Evolutionary conservation across 2,329 filamentous ascomycete species (phyloP).

Genomic region (Aphanoascus verrucosus): DNA sequence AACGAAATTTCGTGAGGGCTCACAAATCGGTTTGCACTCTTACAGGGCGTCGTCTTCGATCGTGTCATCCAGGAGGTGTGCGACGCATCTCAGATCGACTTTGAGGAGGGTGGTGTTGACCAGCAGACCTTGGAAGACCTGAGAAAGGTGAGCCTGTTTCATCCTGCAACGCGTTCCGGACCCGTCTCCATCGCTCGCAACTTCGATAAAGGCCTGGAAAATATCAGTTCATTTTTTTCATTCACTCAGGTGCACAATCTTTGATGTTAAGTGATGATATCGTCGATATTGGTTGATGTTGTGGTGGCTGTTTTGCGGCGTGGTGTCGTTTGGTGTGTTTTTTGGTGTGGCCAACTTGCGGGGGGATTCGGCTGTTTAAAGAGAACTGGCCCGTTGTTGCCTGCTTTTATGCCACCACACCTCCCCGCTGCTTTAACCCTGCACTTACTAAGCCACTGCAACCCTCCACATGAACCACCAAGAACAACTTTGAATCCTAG

Average conservation of each 20-base stretch:
- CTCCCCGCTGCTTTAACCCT: constrained; percentile 16
- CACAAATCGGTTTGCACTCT: constrained; percentile 1
- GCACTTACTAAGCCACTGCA: constrained; percentile 12
- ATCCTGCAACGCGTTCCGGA: background rate
- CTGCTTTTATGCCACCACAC: constrained; percentile 24
- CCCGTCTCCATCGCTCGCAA: background rate
- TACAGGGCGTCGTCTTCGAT: constrained; percentile 65
- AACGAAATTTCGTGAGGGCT: background rate
- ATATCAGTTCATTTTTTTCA: background rate
- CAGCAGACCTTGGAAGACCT: constrained; percentile 77
- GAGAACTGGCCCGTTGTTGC: constrained; percentile 26
- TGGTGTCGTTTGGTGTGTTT: constrained; percentile 4
- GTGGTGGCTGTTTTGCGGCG: background rate
- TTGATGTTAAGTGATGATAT: background rate
- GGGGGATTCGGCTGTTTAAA: constrained; percentile 29
- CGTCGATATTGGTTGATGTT: constrained; percentile 2
- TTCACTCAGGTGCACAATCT: background rate
- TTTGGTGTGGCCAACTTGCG: constrained; percentile 26
- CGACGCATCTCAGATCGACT: constrained; percentile 81
- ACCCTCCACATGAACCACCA: background rate
- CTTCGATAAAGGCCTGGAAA: background rate
- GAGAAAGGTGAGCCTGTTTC: constrained; percentile 58
- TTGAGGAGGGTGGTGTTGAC: constrained; percentile 91
- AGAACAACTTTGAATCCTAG: background rate
- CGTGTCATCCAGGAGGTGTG: constrained; percentile 92